phyloP scores from a whole-genome alignment of 768 basidiomycete genomes.

The Auricularia heimuer region DNA sequence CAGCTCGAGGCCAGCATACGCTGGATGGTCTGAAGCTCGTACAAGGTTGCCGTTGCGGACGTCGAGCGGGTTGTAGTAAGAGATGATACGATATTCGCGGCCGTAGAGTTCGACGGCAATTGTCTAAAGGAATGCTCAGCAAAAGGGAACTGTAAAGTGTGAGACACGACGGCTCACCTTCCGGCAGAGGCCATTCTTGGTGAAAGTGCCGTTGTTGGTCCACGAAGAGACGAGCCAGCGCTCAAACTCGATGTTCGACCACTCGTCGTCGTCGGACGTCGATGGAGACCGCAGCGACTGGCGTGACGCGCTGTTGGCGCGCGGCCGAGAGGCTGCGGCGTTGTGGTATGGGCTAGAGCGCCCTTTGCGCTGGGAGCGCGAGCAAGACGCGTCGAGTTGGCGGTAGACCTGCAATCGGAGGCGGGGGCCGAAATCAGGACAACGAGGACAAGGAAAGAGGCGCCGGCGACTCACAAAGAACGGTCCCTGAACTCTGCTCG shows the following conservation, averaged over 20 bases:
- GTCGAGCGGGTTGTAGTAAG: not conserved
- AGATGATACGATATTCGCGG: not conserved
- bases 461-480: not conserved
- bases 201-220: not conserved
- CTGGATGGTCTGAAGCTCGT: not conserved
- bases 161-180: not conserved
- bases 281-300: not conserved
- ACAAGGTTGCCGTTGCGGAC: not conserved
- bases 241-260: not conserved
- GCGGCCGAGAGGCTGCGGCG: not conserved
- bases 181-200: not conserved
- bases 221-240: not conserved
- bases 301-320: not conserved
- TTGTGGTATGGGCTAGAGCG: not conserved
- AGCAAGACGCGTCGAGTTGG: not conserved
- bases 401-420: not conserved
- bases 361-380: not conserved
- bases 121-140: not conserved
- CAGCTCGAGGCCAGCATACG: not conserved
- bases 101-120: not conserved
- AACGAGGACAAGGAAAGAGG: not conserved
- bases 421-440: not conserved
- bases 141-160: not conserved
- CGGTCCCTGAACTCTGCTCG: not conserved
- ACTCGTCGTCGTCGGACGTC: not conserved